Evolutionary conservation across 352 stramenopile genomes (phyloP), one percentile per base, ranked within the genome.

Genomic region (Globisporangium nodosum): DNA sequence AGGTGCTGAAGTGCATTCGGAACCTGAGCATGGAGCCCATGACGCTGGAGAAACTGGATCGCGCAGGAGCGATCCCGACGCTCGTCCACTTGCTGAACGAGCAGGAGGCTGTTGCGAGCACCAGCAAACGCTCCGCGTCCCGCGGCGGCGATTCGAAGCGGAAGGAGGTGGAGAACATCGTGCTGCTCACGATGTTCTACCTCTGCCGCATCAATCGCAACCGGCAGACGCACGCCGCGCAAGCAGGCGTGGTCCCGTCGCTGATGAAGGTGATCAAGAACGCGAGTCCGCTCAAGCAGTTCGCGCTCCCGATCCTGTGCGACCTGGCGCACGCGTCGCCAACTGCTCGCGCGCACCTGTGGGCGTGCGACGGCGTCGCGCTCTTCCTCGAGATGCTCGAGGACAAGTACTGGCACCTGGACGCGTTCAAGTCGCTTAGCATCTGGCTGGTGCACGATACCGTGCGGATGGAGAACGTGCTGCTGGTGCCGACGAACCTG

Each of bases 141-240:
- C 35, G 35, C 35, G 46, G 33, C 3, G 50, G 48, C 7, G 67
- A 62, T 46, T 68, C 52, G 39, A 89, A 78, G 62, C 73, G 68
- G 24, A 84, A 96, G 59, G 88, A 97, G 54, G 67, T 97, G 2
- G 88, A 97, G 58, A 96, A 96, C 49, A 85, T 97, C 54, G 81
- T 97, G 40, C 73, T 98, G 7, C 90, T 92, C 62, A 81, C 85
- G 3, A 96, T 98, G 76, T 98, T 94, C 55, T 97, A 98, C 60
- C 67, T 98, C 15, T 98, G 92, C 60, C 84, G 88, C 15, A 94
- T 98, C 60, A 97, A 96, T 60, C 71, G 87, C 7, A 92, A 85
- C n/a, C 82, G 92, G 0, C 90, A 97, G 45, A 96, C 84, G 3
- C 80, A 91, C 52, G 92, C 92, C 7, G 90, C 92, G 0, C 77